Conservation (phyloP, 1,139 yeast species). For the Taphrina communis region DNA sequence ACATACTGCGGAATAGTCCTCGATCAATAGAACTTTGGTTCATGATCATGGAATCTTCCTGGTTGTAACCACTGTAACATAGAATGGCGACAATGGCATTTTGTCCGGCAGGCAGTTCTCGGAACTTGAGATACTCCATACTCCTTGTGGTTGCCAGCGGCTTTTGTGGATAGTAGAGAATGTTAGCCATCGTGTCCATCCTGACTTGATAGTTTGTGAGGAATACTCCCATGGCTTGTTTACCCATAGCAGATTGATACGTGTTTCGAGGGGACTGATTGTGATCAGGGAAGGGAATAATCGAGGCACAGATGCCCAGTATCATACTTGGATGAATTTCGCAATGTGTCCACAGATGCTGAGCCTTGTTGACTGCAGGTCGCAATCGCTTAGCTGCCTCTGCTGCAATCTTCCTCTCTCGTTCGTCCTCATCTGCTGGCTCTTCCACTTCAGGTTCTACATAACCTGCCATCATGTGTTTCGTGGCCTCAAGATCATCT, state of each 20-base stretch:
- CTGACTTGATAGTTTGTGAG: slow-evolving; percentile 93
- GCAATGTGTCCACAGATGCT: slow-evolving; percentile 96
- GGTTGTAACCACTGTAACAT: slow-evolving; percentile 98
- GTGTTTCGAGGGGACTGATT: slow-evolving; percentile 99
- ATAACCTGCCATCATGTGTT: slow-evolving; percentile 60
- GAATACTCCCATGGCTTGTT: slow-evolving; percentile 99
- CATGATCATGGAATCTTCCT: slow-evolving; percentile 99
- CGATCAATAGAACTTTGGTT: slow-evolving; percentile 96
- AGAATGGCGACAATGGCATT: slow-evolving; percentile 97
- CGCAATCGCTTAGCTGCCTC: slow-evolving; percentile 91
- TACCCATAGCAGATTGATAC: slow-evolving; percentile 99
- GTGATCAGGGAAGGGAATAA: slow-evolving; percentile 99
- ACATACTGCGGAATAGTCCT: slow-evolving; percentile 92
- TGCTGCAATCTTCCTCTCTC: slow-evolving; percentile 53
- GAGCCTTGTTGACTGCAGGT: slow-evolving; percentile 64
- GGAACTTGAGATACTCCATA: slow-evolving; percentile 94
- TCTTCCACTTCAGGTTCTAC: slow-evolving; percentile 48
- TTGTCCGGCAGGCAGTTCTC: slow-evolving; percentile 99
- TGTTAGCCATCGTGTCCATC: slow-evolving; percentile 99
- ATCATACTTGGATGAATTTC: slow-evolving; percentile 99
- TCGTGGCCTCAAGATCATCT: slow-evolving; percentile 82
- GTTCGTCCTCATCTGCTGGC: slow-evolving; percentile 52
- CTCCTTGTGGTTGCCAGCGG: slow-evolving; percentile 99
- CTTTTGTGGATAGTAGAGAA: slow-evolving; percentile 95
- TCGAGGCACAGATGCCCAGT: slow-evolving; percentile 96